Base-by-base conservation (phyloP, 495 filamentous ascomycete genomes). In the Penicillium desertorum region DNA sequence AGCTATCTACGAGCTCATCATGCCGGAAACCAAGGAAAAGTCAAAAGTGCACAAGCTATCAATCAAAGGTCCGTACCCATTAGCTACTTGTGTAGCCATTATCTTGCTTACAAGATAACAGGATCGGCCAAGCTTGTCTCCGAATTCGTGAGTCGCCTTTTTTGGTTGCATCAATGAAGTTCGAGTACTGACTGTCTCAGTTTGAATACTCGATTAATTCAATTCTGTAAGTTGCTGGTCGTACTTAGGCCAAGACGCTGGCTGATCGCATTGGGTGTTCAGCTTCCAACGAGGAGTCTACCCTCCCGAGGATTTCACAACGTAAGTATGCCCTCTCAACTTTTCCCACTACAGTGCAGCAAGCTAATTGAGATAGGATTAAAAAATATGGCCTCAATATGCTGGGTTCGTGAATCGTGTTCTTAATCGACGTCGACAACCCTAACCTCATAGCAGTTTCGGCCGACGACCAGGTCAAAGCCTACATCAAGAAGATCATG, bases 381-480 rank as follows among this genome's bases (percentile, higher is more conserved):
- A 98, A 98, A 75, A 98, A 98, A 79, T 98, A 98, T 86, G 95
- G 95, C 64, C 86, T 98, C 62, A 98, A 96, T 66, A 98, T 98
- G 91, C 89, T 97, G 39, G 83, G 85, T 88, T 74, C 56, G 79
- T 72, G 32, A 37, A 11, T 12, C 19, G 14, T 10, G 16, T 20
- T 16, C 32, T 19, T 32, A 44, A 12, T 19, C 20, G 17, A 4
- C 3, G 12, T 17, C 29, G n/a, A 10, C 45, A 58, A 2, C 7
- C 30, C 62, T 69, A 59, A 69, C 56, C 25, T 52, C 37, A 46
- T 9, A 11, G 14, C 55, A 85, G 91, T 97, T 37, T 91, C 94
- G 17, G 85, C 89, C 56, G 94, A 98, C 74, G 94, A 98, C 77
- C 92, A 98, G 71, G 94, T 98, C 63, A 95, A 96, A 77, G 91